phyloP scores from a whole-genome alignment of 148 eudicot species.

The Amaranthus hypochondriacus region DNA sequence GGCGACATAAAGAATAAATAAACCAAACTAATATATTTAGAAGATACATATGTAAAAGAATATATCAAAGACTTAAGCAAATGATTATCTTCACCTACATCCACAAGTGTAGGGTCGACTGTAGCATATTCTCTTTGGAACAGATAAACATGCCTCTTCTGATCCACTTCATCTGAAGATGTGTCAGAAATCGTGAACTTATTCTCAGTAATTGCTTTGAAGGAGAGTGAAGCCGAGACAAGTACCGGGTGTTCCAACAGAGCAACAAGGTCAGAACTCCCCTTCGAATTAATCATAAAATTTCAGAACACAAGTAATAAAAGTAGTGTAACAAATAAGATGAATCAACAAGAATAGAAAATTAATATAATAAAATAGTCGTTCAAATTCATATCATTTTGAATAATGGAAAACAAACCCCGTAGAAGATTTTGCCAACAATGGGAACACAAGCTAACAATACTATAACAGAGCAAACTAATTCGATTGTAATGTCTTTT shows the following conservation, averaged over 20 bases:
- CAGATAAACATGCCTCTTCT: conserved; percentile 60
- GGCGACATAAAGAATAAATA: background rate
- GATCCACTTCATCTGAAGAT: conserved; percentile 33
- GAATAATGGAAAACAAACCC: too few relatives aligned
- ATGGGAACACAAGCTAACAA: too few relatives aligned
- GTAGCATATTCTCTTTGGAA: conserved; percentile 96
- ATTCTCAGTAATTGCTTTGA: conserved; percentile 53
- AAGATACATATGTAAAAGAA: background rate
- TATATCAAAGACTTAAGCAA: background rate
- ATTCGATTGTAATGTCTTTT: too few relatives aligned
- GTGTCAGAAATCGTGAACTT: conserved; percentile 41
- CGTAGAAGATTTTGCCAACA: too few relatives aligned
- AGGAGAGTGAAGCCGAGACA: conserved; percentile 56
- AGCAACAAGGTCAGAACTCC: conserved; percentile 37
- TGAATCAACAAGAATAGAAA: background rate
- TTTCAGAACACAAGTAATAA: background rate
- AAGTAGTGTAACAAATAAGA: background rate
- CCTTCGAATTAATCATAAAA: conserved; percentile 33
- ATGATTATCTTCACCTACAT: conserved; percentile 45
- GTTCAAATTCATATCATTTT: too few relatives aligned
- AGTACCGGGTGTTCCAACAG: conserved; percentile 70
- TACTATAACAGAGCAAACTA: too few relatives aligned
- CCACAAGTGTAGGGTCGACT: conserved; percentile 75
- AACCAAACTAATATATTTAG: background rate
- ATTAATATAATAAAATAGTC: background rate